Percentiles rank a stretch among this genome's conserved stretches.
Evolutionary conservation across 1,284 basidiomycete genomes (phyloP).

Genomic region (Fomitopsis schrenkii): DNA sequence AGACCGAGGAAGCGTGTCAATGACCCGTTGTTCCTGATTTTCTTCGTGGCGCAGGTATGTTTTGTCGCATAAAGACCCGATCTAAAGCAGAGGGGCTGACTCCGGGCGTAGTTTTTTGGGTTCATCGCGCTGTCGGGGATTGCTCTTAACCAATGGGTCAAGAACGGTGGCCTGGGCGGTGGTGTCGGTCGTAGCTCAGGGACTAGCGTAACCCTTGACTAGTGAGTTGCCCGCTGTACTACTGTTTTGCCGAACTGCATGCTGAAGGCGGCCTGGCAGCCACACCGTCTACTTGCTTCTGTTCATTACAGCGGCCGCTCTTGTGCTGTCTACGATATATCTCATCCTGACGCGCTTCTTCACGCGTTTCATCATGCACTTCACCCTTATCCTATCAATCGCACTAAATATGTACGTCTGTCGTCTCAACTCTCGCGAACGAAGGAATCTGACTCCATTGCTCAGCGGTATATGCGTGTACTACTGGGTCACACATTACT

Average conservation of each 20-base stretch:
- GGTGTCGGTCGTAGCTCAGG: conserved; percentile 51
- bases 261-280: conserved; percentile 17
- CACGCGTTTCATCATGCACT: conserved; percentile 78
- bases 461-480: conserved; percentile 61
- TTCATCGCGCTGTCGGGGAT: conserved; percentile 67
- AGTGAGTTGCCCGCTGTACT: conserved; percentile 32
- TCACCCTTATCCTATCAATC: conserved; percentile 71
- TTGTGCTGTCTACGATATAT: conserved; percentile 50
- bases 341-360: conserved; percentile 66
- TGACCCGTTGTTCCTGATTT: conserved; percentile 66
- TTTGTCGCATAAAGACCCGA: not conserved
- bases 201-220: conserved; percentile 53
- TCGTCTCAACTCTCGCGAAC: not conserved
- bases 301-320: conserved; percentile 46
- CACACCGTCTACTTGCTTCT: conserved; percentile 63
- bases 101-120: conserved; percentile 49
- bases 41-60: conserved; percentile 62
- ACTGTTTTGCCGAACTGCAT: conserved; percentile 19
- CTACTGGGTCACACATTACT: conserved; percentile 77
- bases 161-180: conserved; percentile 62
- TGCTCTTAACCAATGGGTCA: conserved; percentile 58
- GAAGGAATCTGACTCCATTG: not conserved
- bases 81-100: not conserved
- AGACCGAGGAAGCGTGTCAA: conserved; percentile 67
- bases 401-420: conserved; percentile 64